Evolutionary conservation across 306 rosid genomes (phyloP).

Genomic region (Quercus ilex): DNA sequence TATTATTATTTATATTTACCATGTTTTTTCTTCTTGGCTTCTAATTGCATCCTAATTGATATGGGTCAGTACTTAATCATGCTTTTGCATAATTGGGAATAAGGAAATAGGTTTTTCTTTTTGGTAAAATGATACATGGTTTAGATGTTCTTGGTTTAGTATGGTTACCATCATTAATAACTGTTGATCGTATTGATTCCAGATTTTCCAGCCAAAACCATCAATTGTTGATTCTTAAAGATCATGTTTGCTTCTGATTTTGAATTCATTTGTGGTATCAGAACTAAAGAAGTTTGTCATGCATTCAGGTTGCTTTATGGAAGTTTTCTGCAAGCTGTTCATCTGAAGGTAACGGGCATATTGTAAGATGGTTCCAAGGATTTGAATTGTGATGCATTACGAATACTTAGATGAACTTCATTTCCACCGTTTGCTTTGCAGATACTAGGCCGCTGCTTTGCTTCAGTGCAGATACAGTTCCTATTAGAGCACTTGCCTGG

Average conservation of each 20-base stretch:
- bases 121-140: too few relatives aligned
- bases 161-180: background rate
- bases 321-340: conserved; percentile 56
- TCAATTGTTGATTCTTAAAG: background rate
- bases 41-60: background rate
- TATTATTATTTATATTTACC: conserved; percentile 14
- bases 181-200: background rate
- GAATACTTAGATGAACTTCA: conserved; percentile 1
- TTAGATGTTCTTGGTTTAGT: background rate
- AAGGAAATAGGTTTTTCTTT: background rate
- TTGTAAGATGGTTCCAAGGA: conserved; percentile 10
- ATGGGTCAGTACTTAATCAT: background rate
- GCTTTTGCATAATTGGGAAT: background rate
- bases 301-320: conserved; percentile 87
- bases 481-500: conserved; percentile 88
- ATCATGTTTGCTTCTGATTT: conserved; percentile 10
- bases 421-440: conserved; percentile 38
- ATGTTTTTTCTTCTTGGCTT: conserved; percentile 1
- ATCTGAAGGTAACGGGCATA: conserved; percentile 53
- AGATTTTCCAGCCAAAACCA: background rate
- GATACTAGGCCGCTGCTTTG: conserved; percentile 80
- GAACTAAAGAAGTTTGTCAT: conserved; percentile 28
- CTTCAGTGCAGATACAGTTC: conserved; percentile 80
- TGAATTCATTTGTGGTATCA: conserved; percentile 10
- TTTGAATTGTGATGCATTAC: conserved; percentile 22